A percentile compares a stretch with the other conserved stretches of the same genome.
Conservation (phyloP, 495 filamentous ascomycete species). For the Diplogelasinospora grovesii region DNA sequence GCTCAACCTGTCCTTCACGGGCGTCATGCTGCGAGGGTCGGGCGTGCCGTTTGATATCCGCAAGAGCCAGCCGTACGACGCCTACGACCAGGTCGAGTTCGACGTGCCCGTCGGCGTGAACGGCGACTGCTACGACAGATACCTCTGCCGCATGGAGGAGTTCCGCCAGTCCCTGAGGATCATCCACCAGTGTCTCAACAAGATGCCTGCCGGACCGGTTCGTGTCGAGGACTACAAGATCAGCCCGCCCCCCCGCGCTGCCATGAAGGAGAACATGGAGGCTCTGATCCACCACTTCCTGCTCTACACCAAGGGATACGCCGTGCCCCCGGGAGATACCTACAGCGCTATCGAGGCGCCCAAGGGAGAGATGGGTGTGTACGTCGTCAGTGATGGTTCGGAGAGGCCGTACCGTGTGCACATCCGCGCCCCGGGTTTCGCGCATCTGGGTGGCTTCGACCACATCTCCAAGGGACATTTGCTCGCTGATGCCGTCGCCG, state of each 20-base stretch:
- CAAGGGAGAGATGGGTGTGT: constrained; percentile 99
- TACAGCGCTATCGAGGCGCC: constrained; percentile 97
- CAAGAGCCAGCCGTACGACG: constrained; percentile 93
- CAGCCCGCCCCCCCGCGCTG: constrained; percentile 87
- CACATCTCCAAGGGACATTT: constrained; percentile 87
- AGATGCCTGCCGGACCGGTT: constrained; percentile 93
- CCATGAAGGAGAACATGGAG: constrained; percentile 99
- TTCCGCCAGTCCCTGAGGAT: constrained; percentile 96
- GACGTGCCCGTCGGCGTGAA: constrained; percentile 95
- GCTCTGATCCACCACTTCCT: constrained; percentile 99
- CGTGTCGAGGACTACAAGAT: constrained; percentile 98
- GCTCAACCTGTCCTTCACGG: constrained; percentile 90
- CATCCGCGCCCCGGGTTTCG: constrained; percentile 94
- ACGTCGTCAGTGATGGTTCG: constrained; percentile 90
- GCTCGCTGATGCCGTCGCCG: constrained; percentile 92
- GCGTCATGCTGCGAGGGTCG: constrained; percentile 95
- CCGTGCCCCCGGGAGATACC: constrained; percentile 96
- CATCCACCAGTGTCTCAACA: constrained; percentile 97
- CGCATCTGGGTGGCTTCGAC: constrained; percentile 90
- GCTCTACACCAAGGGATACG: constrained; percentile 95
- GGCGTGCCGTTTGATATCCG: constrained; percentile 98
- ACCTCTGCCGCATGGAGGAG: constrained; percentile 99
- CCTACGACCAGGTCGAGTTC: constrained; percentile 96
- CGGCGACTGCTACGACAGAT: constrained; percentile 98
- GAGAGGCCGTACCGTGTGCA: constrained; percentile 97